A percentile compares a stretch with the other conserved stretches of the same genome.
phyloP scores from a whole-genome alignment of 31 red algal genomes.

The Porphyra umbilicalis region DNA sequence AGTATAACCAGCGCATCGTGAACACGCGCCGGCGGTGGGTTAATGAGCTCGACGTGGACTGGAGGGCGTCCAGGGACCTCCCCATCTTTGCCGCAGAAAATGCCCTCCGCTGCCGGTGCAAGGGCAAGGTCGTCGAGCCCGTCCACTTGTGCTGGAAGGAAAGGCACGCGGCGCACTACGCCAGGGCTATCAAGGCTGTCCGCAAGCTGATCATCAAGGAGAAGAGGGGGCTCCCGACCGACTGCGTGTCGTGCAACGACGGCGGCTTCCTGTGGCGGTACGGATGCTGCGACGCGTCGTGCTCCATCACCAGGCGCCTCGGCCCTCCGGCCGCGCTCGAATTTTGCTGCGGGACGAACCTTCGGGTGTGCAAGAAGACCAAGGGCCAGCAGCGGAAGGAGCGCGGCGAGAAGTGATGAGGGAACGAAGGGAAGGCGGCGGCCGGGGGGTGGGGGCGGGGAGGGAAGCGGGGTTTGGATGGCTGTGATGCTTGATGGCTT shows the following conservation, averaged over 20 bases:
- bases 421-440: too few relatives aligned
- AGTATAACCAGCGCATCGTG: background rate
- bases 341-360: background rate
- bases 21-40: background rate
- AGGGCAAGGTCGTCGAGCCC: background rate
- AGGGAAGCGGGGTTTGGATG: too few relatives aligned
- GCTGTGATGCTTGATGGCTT: too few relatives aligned
- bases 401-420: background rate
- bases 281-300: background rate
- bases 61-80: background rate
- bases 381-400: too few relatives aligned
- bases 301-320: too few relatives aligned
- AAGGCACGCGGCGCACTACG: background rate
- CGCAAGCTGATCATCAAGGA: background rate
- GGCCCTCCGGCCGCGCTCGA: too few relatives aligned
- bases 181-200: background rate
- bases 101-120: background rate
- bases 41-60: background rate
- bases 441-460: too few relatives aligned
- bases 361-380: background rate
- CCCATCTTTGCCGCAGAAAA: background rate
- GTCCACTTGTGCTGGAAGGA: background rate
- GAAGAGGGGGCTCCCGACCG: background rate
- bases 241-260: background rate
- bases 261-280: background rate